A percentile compares a stretch with the other conserved stretches of the same genome.
These are phyloP conservation scores for Neurospora sp. DNA, from an alignment of 495 filamentous ascomycete species.

Conservation along the genomic window DNA sequence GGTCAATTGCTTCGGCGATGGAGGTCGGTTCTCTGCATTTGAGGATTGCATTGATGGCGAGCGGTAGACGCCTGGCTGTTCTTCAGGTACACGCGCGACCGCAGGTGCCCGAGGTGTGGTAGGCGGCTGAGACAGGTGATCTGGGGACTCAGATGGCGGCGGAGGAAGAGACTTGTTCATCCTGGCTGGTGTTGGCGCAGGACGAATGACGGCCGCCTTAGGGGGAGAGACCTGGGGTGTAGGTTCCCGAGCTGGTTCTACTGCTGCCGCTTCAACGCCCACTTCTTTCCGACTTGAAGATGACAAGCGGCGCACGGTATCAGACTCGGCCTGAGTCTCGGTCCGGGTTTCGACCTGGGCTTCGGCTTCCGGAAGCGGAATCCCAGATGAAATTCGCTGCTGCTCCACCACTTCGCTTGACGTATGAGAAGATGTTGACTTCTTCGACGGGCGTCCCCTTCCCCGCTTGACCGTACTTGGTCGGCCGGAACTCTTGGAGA, in stretches of 20 bases:
- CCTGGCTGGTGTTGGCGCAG: slow-evolving; percentile 6
- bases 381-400: slow-evolving; percentile 3
- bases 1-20: slow-evolving; percentile 45
- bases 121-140: slow-evolving; percentile 15
- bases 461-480: slow-evolving; percentile 25
- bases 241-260: slow-evolving; percentile 4
- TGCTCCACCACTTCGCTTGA: slow-evolving; percentile 7
- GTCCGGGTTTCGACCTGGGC: not conserved
- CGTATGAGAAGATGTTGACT: slow-evolving; percentile 11
- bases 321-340: not conserved
- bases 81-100: slow-evolving; percentile 22
- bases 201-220: slow-evolving; percentile 6
- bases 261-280: not conserved
- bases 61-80: slow-evolving; percentile 35
- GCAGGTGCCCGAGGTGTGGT: slow-evolving; percentile 24
- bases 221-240: not conserved
- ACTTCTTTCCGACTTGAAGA: not conserved
- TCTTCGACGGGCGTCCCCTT: slow-evolving; percentile 22
- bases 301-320: not conserved
- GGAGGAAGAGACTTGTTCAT: slow-evolving; percentile 22
- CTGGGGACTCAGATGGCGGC: slow-evolving; percentile 16
- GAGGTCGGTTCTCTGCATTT: slow-evolving; percentile 71
- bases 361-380: not conserved
- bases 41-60: slow-evolving; percentile 64
- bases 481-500: slow-evolving; percentile 16